Evolutionary conservation across 371 early-diverging fungal genomes (phyloP).

Genomic region (Choanephora cucurbitarum): DNA sequence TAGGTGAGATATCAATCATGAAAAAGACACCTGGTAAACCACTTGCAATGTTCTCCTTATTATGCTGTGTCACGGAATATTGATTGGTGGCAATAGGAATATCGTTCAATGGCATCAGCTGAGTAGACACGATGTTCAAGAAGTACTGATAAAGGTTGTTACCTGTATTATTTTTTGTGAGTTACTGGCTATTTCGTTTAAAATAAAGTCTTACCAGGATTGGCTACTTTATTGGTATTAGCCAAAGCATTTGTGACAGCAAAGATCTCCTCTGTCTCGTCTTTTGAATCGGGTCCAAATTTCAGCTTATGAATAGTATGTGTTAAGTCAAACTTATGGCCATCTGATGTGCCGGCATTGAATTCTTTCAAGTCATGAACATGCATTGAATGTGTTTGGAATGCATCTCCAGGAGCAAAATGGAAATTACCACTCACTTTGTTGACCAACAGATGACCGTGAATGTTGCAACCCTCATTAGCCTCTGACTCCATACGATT

Average conservation of each 20-base stretch:
- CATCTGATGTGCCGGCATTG: conserved; percentile 46
- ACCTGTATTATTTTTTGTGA: conserved; percentile 15
- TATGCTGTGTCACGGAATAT: conserved; percentile 91
- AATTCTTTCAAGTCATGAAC: conserved; percentile 79
- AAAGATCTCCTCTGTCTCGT: conserved; percentile 34
- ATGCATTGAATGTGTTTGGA: conserved; percentile 78
- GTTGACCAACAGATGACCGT: conserved; percentile 83
- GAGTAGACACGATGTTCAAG: conserved; percentile 91
- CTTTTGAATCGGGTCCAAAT: conserved; percentile 56
- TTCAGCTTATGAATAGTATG: conserved; percentile 84
- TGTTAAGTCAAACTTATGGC: conserved; percentile 72
- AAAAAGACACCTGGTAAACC: conserved; percentile 84
- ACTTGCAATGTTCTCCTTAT: conserved; percentile 29
- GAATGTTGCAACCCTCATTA: conserved; percentile 89
- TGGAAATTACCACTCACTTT: conserved; percentile 94
- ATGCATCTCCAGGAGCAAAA: conserved; percentile 90
- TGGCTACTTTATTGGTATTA: conserved; percentile 53
- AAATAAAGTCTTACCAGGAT: conserved; percentile 36
- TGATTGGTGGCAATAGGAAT: conserved; percentile 81
- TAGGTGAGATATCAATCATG: conserved; percentile 95
- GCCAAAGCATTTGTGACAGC: conserved; percentile 82
- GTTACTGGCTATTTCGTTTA: conserved; percentile 23
- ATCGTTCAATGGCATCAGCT: conserved; percentile 69
- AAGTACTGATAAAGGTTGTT: conserved; percentile 83
- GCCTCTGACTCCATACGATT: conserved; percentile 76